Base-by-base conservation (phyloP, 73 alveolate species). In the Urostyla sp. region DNA sequence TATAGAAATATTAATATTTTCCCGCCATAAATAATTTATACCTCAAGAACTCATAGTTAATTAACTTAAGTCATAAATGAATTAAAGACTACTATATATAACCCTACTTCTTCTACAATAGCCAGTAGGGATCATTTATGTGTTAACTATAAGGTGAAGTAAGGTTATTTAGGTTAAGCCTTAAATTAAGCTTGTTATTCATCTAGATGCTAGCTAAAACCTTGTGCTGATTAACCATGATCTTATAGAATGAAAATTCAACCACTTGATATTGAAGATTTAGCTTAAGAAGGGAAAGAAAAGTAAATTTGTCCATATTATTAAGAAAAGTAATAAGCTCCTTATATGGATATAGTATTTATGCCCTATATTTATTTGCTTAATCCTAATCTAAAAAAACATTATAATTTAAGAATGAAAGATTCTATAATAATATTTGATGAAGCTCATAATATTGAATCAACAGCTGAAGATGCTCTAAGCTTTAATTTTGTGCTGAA, bases 371-470 rank as follows among this genome's bases (percentile, higher is more conserved):
- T 87, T 51, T 94, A 94, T 52, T 50, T 94, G 23, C 59, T 94
- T 60, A 94, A 94, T 67, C 94, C 94, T 1, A 55, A 78, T 48
- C 84, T 88, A 18, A 85, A 96, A 53, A 82, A 73, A 75, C 82
- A 63, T 51, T 85, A 80, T 87, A 86, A 84, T 13, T 55, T 93
- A 28, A 79, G 77, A 60, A 67, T 90, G 31, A 67, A 84, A 15
- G 81, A 89, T 54, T 79, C 94, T 32, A 82, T 93, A n/a, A 74
- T 95, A 40, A 82, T 95, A 3, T 51, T 95, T 44, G 99, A 95
- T 86, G 99, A 95, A 84, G 99, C 98, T n/a, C 99, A 95, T 80
- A 95, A 95, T 77, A 90, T 88, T 6, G 91, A 80, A 8, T 74
- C 89, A 48, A 86, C 72, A 63, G 90, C 95, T 35, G 97, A 95